Evolutionary conservation across 371 early-diverging fungal genomes (phyloP).

Genomic region (Rhizopus sp.): DNA sequence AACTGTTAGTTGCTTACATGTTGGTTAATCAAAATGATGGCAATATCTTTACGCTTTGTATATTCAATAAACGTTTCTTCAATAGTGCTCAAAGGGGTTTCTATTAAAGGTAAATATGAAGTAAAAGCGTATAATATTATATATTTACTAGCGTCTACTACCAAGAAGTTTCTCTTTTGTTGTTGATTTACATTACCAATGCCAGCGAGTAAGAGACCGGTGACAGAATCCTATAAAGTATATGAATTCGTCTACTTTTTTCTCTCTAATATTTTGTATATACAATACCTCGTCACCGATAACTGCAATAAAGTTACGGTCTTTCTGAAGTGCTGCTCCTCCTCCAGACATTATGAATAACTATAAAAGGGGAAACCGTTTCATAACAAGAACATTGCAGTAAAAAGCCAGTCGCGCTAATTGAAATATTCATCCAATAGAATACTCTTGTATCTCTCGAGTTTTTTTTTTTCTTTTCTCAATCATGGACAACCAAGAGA

Average conservation of each 20-base stretch:
- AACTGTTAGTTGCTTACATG: conserved; percentile 59
- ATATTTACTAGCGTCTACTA: conserved; percentile 89
- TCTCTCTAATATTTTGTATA: conserved; percentile 3
- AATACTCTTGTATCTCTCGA: conserved; percentile 1
- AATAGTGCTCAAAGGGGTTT: conserved; percentile 88
- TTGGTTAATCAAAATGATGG: conserved; percentile 97
- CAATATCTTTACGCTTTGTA: conserved; percentile 94
- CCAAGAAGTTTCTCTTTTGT: conserved; percentile 91
- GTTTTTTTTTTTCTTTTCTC: neutral
- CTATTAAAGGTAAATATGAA: conserved; percentile 42
- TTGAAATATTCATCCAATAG: conserved; percentile 1
- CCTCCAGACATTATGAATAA: conserved; percentile 36
- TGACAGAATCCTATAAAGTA: conserved; percentile 85
- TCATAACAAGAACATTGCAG: neutral
- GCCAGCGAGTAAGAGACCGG: conserved; percentile 96
- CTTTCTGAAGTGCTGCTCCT: conserved; percentile 54
- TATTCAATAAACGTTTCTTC: conserved; percentile 91
- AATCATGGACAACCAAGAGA: neutral
- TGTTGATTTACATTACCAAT: conserved; percentile 89
- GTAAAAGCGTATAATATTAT: neutral
- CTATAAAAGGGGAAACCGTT: conserved; percentile 14
- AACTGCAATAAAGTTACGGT: conserved; percentile 89
- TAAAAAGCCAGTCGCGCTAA: neutral
- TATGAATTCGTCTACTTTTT: neutral
- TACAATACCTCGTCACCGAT: conserved; percentile 92